These are phyloP conservation scores for Paramecium pentaurelia DNA, from an alignment of 73 alveolate species.

Conservation along the genomic window DNA sequence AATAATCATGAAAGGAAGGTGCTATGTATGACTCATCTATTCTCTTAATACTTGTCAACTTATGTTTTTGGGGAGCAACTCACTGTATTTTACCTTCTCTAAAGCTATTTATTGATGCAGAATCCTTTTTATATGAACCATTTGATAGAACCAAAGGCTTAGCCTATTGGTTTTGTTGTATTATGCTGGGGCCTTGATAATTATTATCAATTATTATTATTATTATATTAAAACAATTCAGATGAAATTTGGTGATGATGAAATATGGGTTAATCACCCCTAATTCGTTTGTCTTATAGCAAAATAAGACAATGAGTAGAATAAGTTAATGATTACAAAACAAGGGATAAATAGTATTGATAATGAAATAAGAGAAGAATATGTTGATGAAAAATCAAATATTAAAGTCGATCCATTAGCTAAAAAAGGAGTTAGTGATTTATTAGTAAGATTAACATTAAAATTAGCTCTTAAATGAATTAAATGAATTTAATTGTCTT, in stretches of 20 bases:
- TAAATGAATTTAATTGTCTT: conserved; percentile 78
- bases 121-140: conserved; percentile 9
- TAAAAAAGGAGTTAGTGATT: conserved; percentile 2
- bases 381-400: not conserved
- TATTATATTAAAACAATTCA: not conserved
- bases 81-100: not conserved
- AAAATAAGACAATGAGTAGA: not conserved
- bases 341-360: not conserved
- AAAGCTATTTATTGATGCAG: not conserved
- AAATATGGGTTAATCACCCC: not conserved
- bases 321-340: not conserved
- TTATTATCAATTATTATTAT: not conserved
- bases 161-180: not conserved
- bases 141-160: conserved; percentile 11
- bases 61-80: conserved; percentile 38
- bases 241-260: not conserved
- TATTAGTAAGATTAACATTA: not conserved
- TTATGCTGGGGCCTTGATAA: not conserved
- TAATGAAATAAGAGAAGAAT: not conserved
- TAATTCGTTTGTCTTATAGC: conserved; percentile 5
- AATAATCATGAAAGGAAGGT: not conserved
- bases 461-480: conserved; percentile 58
- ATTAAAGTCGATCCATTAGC: conserved; percentile 25
- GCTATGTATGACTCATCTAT: not conserved
- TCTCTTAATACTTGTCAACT: not conserved